phyloP scores from a whole-genome alignment of 257 asterid species.

The Jacaranda copaia region DNA sequence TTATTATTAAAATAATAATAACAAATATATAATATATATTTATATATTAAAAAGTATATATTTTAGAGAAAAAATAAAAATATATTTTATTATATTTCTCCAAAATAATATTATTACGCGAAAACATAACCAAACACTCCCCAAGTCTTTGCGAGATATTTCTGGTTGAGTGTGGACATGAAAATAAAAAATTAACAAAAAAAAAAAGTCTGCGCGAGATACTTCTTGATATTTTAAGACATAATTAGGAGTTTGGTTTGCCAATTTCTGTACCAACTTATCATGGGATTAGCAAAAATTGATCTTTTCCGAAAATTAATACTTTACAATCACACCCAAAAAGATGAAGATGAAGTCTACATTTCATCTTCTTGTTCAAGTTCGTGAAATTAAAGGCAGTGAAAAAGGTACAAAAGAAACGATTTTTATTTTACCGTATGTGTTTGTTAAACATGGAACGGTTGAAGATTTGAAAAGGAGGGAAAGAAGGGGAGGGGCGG shows the following conservation, averaged over 20 bases:
- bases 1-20: no score
- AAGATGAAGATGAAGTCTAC: neutral
- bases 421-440: neutral
- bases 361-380: conserved; percentile 19
- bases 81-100: no score
- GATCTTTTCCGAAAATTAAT: neutral
- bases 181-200: no score
- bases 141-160: neutral
- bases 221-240: neutral
- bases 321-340: conserved; percentile 10
- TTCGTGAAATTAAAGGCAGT: conserved; percentile 29
- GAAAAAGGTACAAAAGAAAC: neutral
- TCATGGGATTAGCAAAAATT: conserved; percentile 22
- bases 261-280: neutral
- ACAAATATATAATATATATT: no score
- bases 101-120: no score
- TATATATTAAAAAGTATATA: no score
- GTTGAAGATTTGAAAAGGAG: conserved; percentile 34
- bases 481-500: conserved; percentile 36
- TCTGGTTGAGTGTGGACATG: no score
- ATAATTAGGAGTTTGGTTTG: conserved; percentile 17
- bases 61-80: no score
- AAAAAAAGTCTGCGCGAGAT: no score
- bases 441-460: conserved; percentile 28
- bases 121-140: no score